Conservation (phyloP, 106 monocot species). For the Gastrodia elata region DNA sequence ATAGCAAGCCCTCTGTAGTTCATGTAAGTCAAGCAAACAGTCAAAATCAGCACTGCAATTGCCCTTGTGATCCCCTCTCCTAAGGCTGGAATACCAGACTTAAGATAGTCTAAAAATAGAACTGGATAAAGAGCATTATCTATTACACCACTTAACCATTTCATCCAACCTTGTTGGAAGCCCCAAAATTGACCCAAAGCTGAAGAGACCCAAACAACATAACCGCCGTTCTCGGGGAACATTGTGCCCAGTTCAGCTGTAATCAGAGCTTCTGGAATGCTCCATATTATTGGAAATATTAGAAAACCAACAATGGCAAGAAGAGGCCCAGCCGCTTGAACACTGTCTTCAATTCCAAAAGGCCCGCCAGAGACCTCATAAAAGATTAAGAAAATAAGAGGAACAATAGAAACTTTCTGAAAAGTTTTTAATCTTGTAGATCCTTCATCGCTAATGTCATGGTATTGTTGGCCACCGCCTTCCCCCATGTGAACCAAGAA, state of each 20-base stretch:
- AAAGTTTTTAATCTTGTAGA: constrained; percentile 14
- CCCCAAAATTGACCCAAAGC: constrained; percentile 64
- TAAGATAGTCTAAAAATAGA: constrained; percentile 60
- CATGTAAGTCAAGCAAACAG: constrained; percentile 44
- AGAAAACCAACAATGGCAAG: constrained; percentile 54
- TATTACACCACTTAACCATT: constrained; percentile 74
- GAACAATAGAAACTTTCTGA: constrained; percentile 41
- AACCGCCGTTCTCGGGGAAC: constrained; percentile 75
- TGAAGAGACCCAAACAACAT: constrained; percentile 68
- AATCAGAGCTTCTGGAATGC: constrained; percentile 71
- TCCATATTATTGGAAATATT: constrained; percentile 66
- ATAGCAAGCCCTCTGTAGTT: constrained; percentile 64
- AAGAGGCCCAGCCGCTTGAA: constrained; percentile 58
- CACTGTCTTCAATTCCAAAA: constrained; percentile 65
- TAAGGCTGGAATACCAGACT: constrained; percentile 43
- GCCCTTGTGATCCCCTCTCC: constrained; percentile 33
- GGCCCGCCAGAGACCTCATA: constrained; percentile 80
- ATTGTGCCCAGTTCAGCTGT: constrained; percentile 69
- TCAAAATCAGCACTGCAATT: constrained; percentile 31
- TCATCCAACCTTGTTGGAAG: constrained; percentile 78
- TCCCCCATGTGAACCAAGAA: constrained; percentile 29
- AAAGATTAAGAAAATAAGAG: constrained; percentile 66
- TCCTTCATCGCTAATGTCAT: constrained; percentile 14
- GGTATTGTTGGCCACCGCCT: constrained; percentile 12
- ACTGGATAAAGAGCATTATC: constrained; percentile 78